These are phyloP conservation scores for maize (Zea mays) DNA, from an alignment of 176 grass and related monocot genomes.

Conservation along the genomic window Zm-B73-REFERENCE-NAM-5.0 NC_050096.1:282631501-282632000, in stretches of 20 bases:
- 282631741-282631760: conserved; percentile 14
- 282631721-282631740: conserved; percentile 26
- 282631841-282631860: conserved; percentile 22
- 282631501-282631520: neutral
- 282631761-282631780: neutral
- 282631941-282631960: neutral
- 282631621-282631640: neutral
- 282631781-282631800: conserved; percentile 1
- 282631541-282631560: neutral
- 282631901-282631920: conserved; percentile 13
- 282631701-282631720: neutral
- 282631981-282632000: neutral
- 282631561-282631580: conserved; percentile 3
- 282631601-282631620: neutral
- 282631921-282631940: neutral
- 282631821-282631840: conserved; percentile 35
- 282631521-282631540: conserved; percentile 9
- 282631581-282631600: neutral
- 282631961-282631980: neutral
- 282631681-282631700: neutral
- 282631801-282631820: neutral
- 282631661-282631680: neutral
- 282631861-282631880: neutral
- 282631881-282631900: conserved; percentile 17
- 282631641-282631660: conserved; percentile 9